Evolutionary conservation across 768 basidiomycete species (phyloP), one percentile per base, ranked within the genome.

Genomic region (Psilocybe tampanensis): DNA sequence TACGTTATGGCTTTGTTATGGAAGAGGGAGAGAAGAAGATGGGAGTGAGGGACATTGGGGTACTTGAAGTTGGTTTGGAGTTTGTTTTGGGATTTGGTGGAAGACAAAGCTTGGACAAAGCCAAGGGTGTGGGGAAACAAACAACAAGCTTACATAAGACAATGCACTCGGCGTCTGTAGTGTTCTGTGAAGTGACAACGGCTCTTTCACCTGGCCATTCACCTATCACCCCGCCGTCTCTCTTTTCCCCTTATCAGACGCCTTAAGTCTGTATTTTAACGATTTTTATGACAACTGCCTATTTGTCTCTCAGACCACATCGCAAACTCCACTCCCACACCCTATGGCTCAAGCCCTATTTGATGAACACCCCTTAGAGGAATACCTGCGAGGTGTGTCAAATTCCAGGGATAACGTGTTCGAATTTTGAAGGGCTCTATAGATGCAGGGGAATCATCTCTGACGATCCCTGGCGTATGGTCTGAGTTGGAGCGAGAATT

Each of bases 261-360:
- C 32, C 43, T 34, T 44, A 52, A 44, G 39, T 56, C 53, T 39
- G 19, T 21, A 36, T 26, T 19, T 60, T 65, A 22, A 68, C 67
- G 65, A 66, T 53, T 39, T 41, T 66, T 42, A 68, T 63, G 67
- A 68, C 60, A 54, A 34, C 34, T 55, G 39, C 26, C 44, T 33
- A 39, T 39, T 48, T 36, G 19, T 52, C 48, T 11, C 39, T 34
- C 52, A 45, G 41, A 52, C 49, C 52, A 47, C 36, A 13, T 34
- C 42, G 29, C 43, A 50, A 47, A 34, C 44, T 51, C 34, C 53
- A 48, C 29, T 55, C 45, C 39, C 57, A 58, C 53, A 68, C 65
- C 60, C 60, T 55, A 92, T 92, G 90, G 90, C 90, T 33, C 87
- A 91, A 76, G 79, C 90, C 56, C 69, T 90, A 59, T 90, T 89